Evolutionary conservation across 768 basidiomycete genomes (phyloP), one percentile per base, ranked within the genome.

Genomic region (Austroboletus eburneus): DNA sequence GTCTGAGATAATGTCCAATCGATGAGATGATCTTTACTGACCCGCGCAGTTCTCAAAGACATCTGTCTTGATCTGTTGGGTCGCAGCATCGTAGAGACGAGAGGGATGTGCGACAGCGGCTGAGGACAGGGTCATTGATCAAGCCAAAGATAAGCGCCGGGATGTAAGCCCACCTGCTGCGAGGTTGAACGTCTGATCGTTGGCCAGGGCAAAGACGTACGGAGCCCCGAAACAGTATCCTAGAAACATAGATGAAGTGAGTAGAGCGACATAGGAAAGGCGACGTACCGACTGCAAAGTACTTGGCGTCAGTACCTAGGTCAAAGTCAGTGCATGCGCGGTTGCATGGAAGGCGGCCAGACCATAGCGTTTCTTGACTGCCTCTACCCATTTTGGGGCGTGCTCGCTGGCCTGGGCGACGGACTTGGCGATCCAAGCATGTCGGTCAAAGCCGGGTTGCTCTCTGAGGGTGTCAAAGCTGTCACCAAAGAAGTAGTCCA

Each of bases 401-500:
- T 62, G 58, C 42, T 71, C 66, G 17, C 42, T 56, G 0, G 81
- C 75, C 12, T 66, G 63, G 21, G 62, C 53, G 24, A 60, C 59
- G 10, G 57, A 55, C 38, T 67, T 70, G 2, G 46, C 52, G 17
- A 72, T 61, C 80, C 81, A 85, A 0, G 65, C 66, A 1, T 48
- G 32, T 25, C 68, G 65, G 46, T 74, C 66, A 38, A 71, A 73
- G 16, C 39, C 60, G 10, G 68, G 63, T 30, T 73, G 67, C 3
- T 65, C 60, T 18, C 64, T 57, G 50, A 76, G 71, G 1, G 55
- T 44, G n/a, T 73, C 55, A 1, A 83, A 54, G 10, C 75, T 68
- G 43, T 83, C 78, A 7, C 82, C 80, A 41, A 81, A 72, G 63
- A 85, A 83, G 61, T 81, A 84, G 50, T 85, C 83, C 34, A 77